Evolutionary conservation across 768 basidiomycete species (phyloP).

Genomic region (Cystofilobasidium bisporidii): DNA sequence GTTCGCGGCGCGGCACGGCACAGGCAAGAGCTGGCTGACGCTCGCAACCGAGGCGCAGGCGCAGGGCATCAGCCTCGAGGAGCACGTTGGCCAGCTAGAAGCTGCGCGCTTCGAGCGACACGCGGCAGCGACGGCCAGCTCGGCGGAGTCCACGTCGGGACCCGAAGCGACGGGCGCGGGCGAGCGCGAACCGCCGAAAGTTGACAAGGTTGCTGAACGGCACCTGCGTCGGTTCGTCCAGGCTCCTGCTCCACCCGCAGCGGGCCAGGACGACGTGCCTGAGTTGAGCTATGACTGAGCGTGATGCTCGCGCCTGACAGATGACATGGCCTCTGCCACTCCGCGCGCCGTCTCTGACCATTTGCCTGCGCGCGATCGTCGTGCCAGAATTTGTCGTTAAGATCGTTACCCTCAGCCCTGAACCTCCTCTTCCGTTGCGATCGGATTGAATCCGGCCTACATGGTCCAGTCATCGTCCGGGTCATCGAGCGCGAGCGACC

Average conservation of each 20-base stretch:
- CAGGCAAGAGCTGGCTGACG: constrained; percentile 4
- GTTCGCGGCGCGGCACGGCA: not conserved
- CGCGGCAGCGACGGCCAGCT: not conserved
- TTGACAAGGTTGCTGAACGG: not conserved
- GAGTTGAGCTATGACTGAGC: constrained; percentile 1
- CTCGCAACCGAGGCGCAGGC: not conserved
- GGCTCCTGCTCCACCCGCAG: not conserved
- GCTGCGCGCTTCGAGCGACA: not conserved
- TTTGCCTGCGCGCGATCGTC: no score
- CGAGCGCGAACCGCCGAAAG: not conserved
- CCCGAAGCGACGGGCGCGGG: no score
- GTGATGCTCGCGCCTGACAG: not conserved
- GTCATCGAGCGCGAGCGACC: not conserved
- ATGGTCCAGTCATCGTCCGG: constrained; percentile 10
- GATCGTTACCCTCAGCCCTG: not conserved
- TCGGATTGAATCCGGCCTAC: no score
- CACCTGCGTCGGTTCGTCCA: not conserved
- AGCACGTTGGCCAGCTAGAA: not conserved
- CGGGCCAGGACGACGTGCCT: not conserved
- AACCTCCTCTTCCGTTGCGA: not conserved
- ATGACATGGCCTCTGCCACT: not conserved
- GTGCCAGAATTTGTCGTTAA: not conserved
- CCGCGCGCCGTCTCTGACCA: no score
- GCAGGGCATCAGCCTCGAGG: not conserved
- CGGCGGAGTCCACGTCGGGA: no score